These are phyloP conservation scores for Verticillium nonalfalfae DNA, from an alignment of 2,329 filamentous ascomycete genomes.

Conservation along the genomic window DNA sequence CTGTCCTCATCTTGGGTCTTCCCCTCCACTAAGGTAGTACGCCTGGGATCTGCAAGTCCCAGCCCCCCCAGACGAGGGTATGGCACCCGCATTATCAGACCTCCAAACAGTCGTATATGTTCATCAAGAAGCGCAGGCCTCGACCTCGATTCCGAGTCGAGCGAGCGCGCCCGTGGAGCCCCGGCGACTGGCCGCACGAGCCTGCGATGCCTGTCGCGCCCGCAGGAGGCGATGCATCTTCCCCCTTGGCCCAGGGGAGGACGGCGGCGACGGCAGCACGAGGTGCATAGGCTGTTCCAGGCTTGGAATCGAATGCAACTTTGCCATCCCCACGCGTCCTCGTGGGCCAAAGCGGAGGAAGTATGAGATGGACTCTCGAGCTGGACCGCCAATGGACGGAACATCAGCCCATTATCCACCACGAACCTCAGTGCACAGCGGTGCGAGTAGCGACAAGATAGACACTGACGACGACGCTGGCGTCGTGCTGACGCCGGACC, in stretches of 20 bases:
- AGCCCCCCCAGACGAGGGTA: not conserved
- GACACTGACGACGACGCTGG: not conserved
- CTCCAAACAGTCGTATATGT: not conserved
- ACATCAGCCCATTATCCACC: too few species aligned
- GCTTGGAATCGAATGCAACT: conserved; percentile 15
- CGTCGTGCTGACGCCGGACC: not conserved
- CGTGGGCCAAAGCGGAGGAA: conserved; percentile 14
- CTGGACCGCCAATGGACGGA: too few species aligned
- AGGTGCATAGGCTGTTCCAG: conserved; percentile 13
- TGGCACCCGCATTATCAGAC: not conserved
- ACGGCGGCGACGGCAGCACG: not conserved
- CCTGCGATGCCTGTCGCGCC: not conserved
- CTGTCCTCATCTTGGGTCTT: too few species aligned
- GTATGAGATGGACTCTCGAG: not conserved
- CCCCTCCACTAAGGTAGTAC: not conserved
- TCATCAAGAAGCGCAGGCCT: not conserved
- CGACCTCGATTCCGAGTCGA: not conserved
- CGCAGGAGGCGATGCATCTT: conserved; percentile 15
- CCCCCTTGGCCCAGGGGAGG: not conserved
- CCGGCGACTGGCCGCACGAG: not conserved
- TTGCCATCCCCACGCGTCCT: conserved; percentile 15
- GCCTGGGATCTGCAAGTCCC: not conserved
- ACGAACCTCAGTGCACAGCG: not conserved
- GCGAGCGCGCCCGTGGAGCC: not conserved
- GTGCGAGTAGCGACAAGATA: not conserved